Evolutionary conservation across 2,329 filamentous ascomycete species (phyloP), one percentile per base, ranked within the genome.

Genomic region (Thielaviopsis euricoi): DNA sequence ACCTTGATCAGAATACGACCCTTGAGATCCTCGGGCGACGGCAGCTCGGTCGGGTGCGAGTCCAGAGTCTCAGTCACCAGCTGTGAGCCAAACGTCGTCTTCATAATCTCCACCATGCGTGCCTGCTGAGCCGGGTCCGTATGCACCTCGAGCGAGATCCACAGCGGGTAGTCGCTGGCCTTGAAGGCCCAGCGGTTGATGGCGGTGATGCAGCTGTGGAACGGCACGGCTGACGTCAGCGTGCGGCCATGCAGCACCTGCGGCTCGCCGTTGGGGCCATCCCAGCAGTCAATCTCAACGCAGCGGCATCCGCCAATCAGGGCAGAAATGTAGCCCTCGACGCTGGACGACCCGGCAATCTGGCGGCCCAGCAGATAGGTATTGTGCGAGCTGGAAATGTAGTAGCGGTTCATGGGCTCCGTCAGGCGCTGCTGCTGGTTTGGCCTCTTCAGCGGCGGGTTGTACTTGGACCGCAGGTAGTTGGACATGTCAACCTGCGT

Each of bases 241-340:
- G 90, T 95, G 60, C 85, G 83, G 23, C 93, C 93, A 65, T 98
- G 93, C 61, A 88, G 89, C 33, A 98, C 93, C 56, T 89, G 82
- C 0, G 93, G 93, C 65, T 88, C 81, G 46, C 88, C 89, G 67
- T 95, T 86, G 56, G 81, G 79, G 17, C 93, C 93, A 70, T 98
- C 89, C 93, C 93, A 98, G 71, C 91, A 97, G 70, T 98, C 93
- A 56, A 98, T 89, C 71, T 98, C 93, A 52, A 98, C 85, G 69
- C 93, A 97, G 54, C 93, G 86, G 68, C 93, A 98, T 9, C 90
- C 90, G 61, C 87, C 85, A 62, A 87, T 83, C 6, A 98, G 78
- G 2, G 90, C 88, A 9, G 83, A 83, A 64, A 97, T 94, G 71
- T 98, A 98, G 50, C 89, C 89, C 69, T 98, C 93, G 1, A 94